Evolutionary conservation across 805 yeast species (phyloP), one percentile per base, ranked within the genome.

Genomic region (Metschnikowia colocasiae): DNA sequence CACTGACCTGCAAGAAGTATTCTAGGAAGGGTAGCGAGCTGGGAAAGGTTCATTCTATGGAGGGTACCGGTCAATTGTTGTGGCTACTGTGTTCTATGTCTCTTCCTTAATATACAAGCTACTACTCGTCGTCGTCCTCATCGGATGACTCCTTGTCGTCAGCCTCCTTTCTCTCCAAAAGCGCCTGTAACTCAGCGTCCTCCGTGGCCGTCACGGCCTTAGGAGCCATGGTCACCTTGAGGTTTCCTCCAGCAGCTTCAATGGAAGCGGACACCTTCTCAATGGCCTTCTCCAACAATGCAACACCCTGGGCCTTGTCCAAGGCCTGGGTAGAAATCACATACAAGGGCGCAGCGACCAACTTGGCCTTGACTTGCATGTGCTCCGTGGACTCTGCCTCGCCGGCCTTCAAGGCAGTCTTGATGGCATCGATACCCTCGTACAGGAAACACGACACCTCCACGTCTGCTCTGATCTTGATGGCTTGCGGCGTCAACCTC

Each of bases 171-270:
- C 87, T 81, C 73, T 92, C 97, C 81, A 94, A 83, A 56, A 94
- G 80, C 51, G 96, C 96, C 71, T 90, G 96, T 63, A 94, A 81
- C 73, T 91, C 97, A 51, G 97, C 98, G 68, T 94, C 99, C 68
- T 94, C 99, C 51, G 94, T 87, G 51, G 96, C 98, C 48, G 97
- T 90, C 57, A 94, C 98, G 36, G 98, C 97, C 81, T 91, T 92
- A 64, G 99, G 98, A 60, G 95, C 92, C 97, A 92, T 92, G 46
- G 95, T 90, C 55, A 92, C 85, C 57, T 87, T 88, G 67, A 96
- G 85, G 49, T 81, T 79, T 63, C 99, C 99, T 45, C 89, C 96
- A 46, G 80, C 77, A 18, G 77, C 74, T 51, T 78, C 78, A 60
- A 94, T 90, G 42, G 82, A 75, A 59, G 79, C 80, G 50, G 80